Evolutionary conservation across 2,329 filamentous ascomycete species (phyloP).

Genomic region (Alternaria triticimaculans): DNA sequence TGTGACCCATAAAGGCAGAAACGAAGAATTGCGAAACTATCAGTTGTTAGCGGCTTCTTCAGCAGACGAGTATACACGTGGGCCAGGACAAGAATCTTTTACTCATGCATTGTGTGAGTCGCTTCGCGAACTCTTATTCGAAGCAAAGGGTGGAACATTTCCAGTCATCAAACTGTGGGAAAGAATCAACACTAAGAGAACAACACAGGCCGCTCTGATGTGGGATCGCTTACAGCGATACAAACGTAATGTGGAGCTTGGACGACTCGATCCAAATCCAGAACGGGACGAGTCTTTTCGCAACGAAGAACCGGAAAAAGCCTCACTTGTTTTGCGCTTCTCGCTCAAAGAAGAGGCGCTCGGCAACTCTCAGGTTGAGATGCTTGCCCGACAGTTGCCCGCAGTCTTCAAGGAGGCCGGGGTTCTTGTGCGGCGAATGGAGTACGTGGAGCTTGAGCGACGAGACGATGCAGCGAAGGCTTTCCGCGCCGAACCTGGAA

Average conservation of each 20-base stretch:
- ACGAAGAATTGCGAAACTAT: slow-evolving; percentile 4
- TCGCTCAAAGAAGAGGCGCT: slow-evolving; percentile 3
- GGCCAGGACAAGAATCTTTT: not conserved
- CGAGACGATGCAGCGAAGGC: not conserved
- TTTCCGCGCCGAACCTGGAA: too few relatives aligned
- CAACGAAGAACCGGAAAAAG: not conserved
- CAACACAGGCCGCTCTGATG: not conserved
- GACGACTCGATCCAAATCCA: not conserved
- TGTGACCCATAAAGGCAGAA: slow-evolving; percentile 13
- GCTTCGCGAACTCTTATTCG: not conserved
- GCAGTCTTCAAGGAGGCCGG: slow-evolving; percentile 12
- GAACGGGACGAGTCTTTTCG: not conserved
- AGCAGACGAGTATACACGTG: not conserved
- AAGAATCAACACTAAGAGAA: not conserved
- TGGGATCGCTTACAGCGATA: slow-evolving; percentile 1
- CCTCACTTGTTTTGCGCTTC: slow-evolving; percentile 8
- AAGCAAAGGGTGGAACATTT: not conserved
- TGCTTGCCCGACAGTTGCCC: slow-evolving; percentile 10
- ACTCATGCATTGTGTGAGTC: not conserved
- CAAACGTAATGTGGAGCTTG: not conserved
- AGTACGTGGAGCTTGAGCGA: slow-evolving; percentile 25
- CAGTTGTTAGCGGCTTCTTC: slow-evolving; percentile 12
- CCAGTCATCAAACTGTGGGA: not conserved
- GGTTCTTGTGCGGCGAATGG: slow-evolving; percentile 21
- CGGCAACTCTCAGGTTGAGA: slow-evolving; percentile 18